Conservation (phyloP, 208 protist genomes). For the Naegleria lovaniensis region DNA sequence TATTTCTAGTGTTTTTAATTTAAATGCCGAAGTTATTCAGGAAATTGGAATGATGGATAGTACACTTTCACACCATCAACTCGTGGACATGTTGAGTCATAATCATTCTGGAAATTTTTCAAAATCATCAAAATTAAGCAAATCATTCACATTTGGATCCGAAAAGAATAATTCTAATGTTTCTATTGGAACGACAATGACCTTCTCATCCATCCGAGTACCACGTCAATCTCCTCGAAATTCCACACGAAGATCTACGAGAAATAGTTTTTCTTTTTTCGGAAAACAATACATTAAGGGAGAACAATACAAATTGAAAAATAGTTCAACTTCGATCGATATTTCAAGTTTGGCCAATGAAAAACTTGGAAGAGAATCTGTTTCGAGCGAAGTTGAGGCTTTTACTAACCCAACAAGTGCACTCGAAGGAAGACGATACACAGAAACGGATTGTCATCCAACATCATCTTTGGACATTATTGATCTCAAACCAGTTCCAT, state of each 20-base stretch:
- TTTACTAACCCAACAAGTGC: too few species aligned
- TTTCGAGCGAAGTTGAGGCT: too few species aligned
- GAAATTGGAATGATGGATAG: not conserved
- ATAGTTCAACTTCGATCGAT: not conserved
- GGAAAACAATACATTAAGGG: not conserved
- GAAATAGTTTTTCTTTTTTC: not conserved
- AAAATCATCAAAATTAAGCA: not conserved
- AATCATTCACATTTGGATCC: not conserved
- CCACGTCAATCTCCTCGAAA: not conserved
- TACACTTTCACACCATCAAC: not conserved
- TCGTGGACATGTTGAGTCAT: too few species aligned
- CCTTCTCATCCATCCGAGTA: not conserved
- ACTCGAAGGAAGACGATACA: not conserved
- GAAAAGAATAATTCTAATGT: not conserved
- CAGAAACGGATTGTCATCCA: not conserved
- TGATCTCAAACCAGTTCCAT: too few species aligned
- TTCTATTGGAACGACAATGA: conserved; percentile 2
- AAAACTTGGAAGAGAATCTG: too few species aligned
- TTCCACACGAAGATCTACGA: not conserved
- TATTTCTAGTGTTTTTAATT: not conserved
- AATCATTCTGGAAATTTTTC: not conserved
- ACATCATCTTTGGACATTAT: not conserved
- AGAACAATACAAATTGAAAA: not conserved
- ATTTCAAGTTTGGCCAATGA: not conserved
- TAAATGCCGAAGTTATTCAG: not conserved